Evolutionary conservation across 2,329 filamentous ascomycete species (phyloP), one percentile per base, ranked within the genome.

Genomic region (Nemania serpens): DNA sequence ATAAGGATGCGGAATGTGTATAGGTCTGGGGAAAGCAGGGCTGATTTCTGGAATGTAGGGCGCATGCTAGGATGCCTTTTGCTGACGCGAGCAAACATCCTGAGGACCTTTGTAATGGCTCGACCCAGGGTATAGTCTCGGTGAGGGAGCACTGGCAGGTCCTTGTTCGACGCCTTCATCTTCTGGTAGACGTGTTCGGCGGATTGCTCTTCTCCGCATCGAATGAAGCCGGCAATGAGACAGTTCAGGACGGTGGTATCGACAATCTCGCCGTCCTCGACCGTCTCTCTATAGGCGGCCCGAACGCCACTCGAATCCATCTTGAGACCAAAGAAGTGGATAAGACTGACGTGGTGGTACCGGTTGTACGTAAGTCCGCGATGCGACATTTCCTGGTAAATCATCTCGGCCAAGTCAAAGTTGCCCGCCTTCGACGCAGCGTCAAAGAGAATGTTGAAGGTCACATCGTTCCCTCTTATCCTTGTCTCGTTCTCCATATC

Each of bases 401-500:
- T 85, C 78, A 91, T 91, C 69, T 97, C 91, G 3, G 93, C 93
- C 20, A 98, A 84, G 1, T 81, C 80, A 66, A 90, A 96, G 71
- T 96, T 95, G 41, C 91, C 90, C 0, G 91, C 87, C 74, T 95
- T 96, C 67, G 91, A 86, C 1, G 95, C 92, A 11, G 92, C 84
- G 71, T 97, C 91, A 69, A 97, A 97, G 12, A 99, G 82, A 48
- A 97, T 90, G 72, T 95, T 97, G 76, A 99, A 96, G 0, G 94
- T 96, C n/a, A 93, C 88, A 50, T 86, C 82, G 68, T 90, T 90
- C 37, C 84, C 88, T 66, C 78, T 77, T 13, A 92, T 75, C 1
- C 84, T 83, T 1, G 88, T 87, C 4, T 86, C 78, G 48, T 84
- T 82, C 75, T 99, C 95, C 93, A 98, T 98, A 69, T 95, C 88